These are phyloP conservation scores for Protomyces inundatus DNA, from an alignment of 1,139 yeast genomes.

Conservation along the genomic window DNA sequence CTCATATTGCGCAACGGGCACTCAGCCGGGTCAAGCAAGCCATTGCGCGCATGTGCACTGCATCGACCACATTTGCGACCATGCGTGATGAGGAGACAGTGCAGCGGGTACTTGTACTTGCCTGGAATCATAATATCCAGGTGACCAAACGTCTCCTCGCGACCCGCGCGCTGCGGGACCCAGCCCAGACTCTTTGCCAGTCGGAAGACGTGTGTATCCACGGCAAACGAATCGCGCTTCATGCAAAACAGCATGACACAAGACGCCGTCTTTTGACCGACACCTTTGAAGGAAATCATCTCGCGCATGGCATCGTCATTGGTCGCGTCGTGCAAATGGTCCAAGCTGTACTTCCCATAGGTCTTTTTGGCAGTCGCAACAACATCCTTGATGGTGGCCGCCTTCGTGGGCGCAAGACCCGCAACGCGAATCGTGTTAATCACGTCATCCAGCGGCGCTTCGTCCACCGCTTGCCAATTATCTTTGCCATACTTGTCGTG, in stretches of 20 bases:
- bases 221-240: constrained; percentile 27
- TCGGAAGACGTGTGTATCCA: constrained; percentile 26
- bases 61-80: constrained; percentile 21
- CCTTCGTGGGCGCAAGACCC: constrained; percentile 24
- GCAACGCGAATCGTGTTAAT: constrained; percentile 18
- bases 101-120: constrained; percentile 24
- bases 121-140: constrained; percentile 21
- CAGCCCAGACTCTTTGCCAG: constrained; percentile 19
- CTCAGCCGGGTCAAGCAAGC: constrained; percentile 2
- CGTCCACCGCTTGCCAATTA: constrained; percentile 20
- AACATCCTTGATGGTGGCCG: constrained; percentile 23
- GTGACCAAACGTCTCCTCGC: constrained; percentile 24
- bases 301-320: constrained; percentile 25
- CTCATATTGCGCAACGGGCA: constrained; percentile 12
- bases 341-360: constrained; percentile 18
- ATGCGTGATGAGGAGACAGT: constrained; percentile 20
- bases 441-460: constrained; percentile 12
- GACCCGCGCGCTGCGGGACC: constrained; percentile 21
- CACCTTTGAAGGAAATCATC: constrained; percentile 22
- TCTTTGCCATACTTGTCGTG: constrained; percentile 18
- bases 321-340: constrained; percentile 15
- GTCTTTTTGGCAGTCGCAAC: constrained; percentile 2
- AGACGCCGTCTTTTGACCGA: constrained; percentile 27
- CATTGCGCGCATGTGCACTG: constrained; percentile 19
- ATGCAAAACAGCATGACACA: constrained; percentile 24